Conservation (phyloP, 2,329 filamentous ascomycete species). For the Trichoderma cornu-damae region DNA sequence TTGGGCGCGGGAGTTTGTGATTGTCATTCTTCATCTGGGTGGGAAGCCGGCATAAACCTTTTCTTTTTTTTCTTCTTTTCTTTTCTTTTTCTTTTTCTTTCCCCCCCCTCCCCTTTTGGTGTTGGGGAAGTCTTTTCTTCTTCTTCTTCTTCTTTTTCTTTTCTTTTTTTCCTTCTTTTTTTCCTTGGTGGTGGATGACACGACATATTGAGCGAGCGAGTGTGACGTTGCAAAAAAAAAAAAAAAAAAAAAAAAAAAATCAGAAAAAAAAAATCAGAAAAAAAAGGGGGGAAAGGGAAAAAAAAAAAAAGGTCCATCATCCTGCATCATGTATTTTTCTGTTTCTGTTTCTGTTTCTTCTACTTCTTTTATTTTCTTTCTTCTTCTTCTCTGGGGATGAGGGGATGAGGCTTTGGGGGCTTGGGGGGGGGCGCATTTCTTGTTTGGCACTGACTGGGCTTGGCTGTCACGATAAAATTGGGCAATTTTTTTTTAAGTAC, state of each 20-base stretch:
- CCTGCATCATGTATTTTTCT: not conserved
- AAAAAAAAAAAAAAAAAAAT: no score
- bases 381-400: not conserved
- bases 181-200: no score
- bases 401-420: not conserved
- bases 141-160: not conserved
- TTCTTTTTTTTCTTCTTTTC: not conserved
- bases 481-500: not conserved
- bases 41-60: slow-evolving; percentile 9
- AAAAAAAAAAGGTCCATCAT: not conserved
- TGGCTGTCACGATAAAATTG: not conserved
- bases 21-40: slow-evolving; percentile 26
- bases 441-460: not conserved
- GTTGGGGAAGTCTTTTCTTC: not conserved
- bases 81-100: slow-evolving; percentile 2
- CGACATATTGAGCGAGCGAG: not conserved
- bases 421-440: not conserved
- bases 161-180: no score
- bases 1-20: slow-evolving; percentile 29
- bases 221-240: no score
- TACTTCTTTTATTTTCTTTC: not conserved
- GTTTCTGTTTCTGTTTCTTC: not conserved
- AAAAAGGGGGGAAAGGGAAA: no score
- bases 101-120: no score
- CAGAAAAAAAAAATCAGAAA: no score